Evolutionary conservation across 306 rosid genomes (phyloP).

Genomic region (Pterocarpus macrocarpus): DNA sequence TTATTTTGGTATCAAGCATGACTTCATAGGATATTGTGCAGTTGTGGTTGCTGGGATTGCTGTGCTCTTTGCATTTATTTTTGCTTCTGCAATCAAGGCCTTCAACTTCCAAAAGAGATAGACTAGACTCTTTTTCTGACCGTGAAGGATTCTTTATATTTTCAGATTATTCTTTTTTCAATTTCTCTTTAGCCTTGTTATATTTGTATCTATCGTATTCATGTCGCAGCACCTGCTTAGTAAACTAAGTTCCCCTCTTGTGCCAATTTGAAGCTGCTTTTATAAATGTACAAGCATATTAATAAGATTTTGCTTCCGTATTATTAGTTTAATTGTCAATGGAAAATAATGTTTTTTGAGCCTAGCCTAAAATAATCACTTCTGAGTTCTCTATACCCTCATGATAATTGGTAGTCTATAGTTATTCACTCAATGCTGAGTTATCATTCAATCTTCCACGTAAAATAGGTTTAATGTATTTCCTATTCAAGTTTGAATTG

Average conservation of each 20-base stretch:
- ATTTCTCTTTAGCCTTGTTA: not conserved
- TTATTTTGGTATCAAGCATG: slow-evolving; percentile 58
- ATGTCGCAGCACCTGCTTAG: slow-evolving; percentile 1
- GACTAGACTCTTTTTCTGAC: not conserved
- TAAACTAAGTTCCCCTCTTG: slow-evolving; percentile 4
- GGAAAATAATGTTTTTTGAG: slow-evolving; percentile 14
- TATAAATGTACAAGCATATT: slow-evolving; percentile 38
- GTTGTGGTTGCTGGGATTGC: slow-evolving; percentile 49
- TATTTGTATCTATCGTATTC: slow-evolving; percentile 18
- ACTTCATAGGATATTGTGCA: slow-evolving; percentile 55
- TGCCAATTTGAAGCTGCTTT: slow-evolving; percentile 13
- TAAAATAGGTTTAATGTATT: not conserved
- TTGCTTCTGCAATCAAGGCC: slow-evolving; percentile 51
- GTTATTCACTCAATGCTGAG: not conserved
- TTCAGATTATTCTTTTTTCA: not conserved
- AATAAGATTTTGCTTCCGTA: not conserved
- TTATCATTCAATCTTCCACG: not conserved
- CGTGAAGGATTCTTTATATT: slow-evolving; percentile 35
- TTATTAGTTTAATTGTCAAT: slow-evolving; percentile 8
- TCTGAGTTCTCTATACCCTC: slow-evolving; percentile 15
- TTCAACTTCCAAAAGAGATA: slow-evolving; percentile 70
- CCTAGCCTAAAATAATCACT: not conserved
- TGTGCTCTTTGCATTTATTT: slow-evolving; percentile 52
- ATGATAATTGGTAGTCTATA: not conserved
- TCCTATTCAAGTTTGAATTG: not conserved